Evolutionary conservation across 2,329 filamentous ascomycete species (phyloP).

Genomic region (Phialocephala sp.): DNA sequence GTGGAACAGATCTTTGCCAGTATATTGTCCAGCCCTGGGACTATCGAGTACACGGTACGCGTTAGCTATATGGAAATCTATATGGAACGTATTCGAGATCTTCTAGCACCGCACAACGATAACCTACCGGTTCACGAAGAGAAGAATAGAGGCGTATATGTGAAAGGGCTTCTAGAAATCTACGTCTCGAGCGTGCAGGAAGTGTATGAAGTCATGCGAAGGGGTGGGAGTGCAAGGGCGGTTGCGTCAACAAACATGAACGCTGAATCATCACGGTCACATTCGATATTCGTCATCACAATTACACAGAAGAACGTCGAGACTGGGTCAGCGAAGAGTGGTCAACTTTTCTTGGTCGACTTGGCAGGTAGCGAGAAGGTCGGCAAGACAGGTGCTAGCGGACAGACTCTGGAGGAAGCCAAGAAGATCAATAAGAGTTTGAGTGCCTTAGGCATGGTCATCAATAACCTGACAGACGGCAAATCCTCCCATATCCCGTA

Average conservation of each 20-base stretch:
- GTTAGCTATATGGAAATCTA: conserved; percentile 99
- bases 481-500: conserved; percentile 97
- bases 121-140: conserved; percentile 98
- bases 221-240: conserved; percentile 87
- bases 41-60: conserved; percentile 97
- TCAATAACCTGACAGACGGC: conserved; percentile 94
- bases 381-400: conserved; percentile 96
- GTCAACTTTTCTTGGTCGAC: conserved; percentile 96
- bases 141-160: conserved; percentile 93
- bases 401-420: conserved; percentile 95
- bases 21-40: conserved; percentile 88
- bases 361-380: conserved; percentile 98
- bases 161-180: conserved; percentile 92
- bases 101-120: conserved; percentile 91
- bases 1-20: conserved; percentile 97
- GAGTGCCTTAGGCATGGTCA: conserved; percentile 98
- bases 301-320: conserved; percentile 98
- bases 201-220: conserved; percentile 95
- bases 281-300: conserved; percentile 97
- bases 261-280: conserved; percentile 94
- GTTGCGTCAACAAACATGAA: conserved; percentile 99
- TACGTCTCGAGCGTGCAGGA: conserved; percentile 96
- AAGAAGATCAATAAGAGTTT: conserved; percentile 99
- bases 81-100: conserved; percentile 97
- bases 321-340: conserved; percentile 93